Evolutionary conservation across 495 filamentous ascomycete species (phyloP).

Genomic region (Thozetella sp.): DNA sequence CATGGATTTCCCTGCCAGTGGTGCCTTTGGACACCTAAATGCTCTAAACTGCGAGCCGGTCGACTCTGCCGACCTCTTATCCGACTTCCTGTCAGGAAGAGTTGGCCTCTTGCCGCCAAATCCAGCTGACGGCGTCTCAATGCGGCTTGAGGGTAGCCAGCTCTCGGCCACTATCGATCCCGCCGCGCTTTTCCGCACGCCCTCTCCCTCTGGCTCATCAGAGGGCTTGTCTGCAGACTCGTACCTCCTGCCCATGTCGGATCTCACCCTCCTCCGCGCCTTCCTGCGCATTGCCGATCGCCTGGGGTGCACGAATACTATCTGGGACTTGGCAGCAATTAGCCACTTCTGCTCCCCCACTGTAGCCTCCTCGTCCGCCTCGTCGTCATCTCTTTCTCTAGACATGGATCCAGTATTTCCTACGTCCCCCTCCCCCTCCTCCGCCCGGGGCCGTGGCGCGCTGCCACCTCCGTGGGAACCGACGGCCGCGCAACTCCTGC

Average conservation of each 20-base stretch:
- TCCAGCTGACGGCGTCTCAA: too few species aligned
- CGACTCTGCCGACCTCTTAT: too few species aligned
- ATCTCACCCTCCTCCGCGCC: constrained; percentile 22
- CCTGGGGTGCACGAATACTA: constrained; percentile 11
- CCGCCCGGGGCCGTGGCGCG: too few species aligned
- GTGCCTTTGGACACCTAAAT: too few species aligned
- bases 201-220: constrained; percentile 6
- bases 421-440: too few species aligned
- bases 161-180: background rate
- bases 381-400: constrained; percentile 15
- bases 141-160: too few species aligned
- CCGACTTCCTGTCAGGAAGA: too few species aligned
- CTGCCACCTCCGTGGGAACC: constrained; percentile 25
- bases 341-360: constrained; percentile 13
- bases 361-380: background rate
- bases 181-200: background rate
- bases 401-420: too few species aligned
- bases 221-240: constrained; percentile 14
- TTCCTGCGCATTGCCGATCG: constrained; percentile 22
- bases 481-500: constrained; percentile 17
- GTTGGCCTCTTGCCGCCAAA: too few species aligned
- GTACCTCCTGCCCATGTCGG: constrained; percentile 28
- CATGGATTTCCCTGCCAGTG: too few species aligned
- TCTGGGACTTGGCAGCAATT: constrained; percentile 18
- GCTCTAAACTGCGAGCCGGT: too few species aligned